Conservation (phyloP, 352 stramenopile genomes). For the Globisporangium heterothallicum region DNA sequence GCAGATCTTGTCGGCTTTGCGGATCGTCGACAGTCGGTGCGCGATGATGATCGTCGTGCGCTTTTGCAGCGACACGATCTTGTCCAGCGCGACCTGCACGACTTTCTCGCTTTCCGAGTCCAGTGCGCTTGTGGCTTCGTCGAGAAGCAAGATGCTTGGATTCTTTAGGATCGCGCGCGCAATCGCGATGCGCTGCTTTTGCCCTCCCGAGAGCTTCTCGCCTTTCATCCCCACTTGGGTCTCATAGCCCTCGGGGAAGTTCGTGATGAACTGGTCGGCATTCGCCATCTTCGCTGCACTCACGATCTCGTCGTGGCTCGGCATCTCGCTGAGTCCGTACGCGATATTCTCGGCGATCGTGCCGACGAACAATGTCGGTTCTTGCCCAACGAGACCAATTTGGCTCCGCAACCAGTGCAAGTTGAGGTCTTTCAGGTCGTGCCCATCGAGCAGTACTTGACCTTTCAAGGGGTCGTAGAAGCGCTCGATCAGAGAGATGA, state of each 20-base stretch:
- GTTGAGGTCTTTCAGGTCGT: slow-evolving; percentile 49
- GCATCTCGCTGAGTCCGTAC: slow-evolving; percentile 44
- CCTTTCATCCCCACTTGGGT: slow-evolving; percentile 74
- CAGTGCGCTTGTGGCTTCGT: slow-evolving; percentile 80
- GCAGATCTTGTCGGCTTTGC: slow-evolving; percentile 19
- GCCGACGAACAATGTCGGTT: slow-evolving; percentile 68
- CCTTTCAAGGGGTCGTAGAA: slow-evolving; percentile 79
- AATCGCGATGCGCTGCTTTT: slow-evolving; percentile 94
- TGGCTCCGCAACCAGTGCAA: slow-evolving; percentile 40
- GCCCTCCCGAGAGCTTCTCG: slow-evolving; percentile 71
- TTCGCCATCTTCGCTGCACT: slow-evolving; percentile 58
- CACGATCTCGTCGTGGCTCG: slow-evolving; percentile 68
- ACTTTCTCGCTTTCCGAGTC: slow-evolving; percentile 35
- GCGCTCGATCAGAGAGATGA: slow-evolving; percentile 57
- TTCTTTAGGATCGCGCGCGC: slow-evolving; percentile 55
- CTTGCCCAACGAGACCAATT: slow-evolving; percentile 48
- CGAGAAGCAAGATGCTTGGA: slow-evolving; percentile 29
- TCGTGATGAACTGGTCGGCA: slow-evolving; percentile 81
- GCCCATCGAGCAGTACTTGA: slow-evolving; percentile 57
- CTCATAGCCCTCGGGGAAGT: slow-evolving; percentile 82
- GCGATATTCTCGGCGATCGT: slow-evolving; percentile 81
- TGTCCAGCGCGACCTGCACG: slow-evolving; percentile 23
- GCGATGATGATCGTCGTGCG: slow-evolving; percentile 41
- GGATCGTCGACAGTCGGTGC: slow-evolving; percentile 18
- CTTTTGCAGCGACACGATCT: slow-evolving; percentile 14